Conservation (phyloP, 1,284 basidiomycete genomes). For the Malassezia vespertilionis region DNA sequence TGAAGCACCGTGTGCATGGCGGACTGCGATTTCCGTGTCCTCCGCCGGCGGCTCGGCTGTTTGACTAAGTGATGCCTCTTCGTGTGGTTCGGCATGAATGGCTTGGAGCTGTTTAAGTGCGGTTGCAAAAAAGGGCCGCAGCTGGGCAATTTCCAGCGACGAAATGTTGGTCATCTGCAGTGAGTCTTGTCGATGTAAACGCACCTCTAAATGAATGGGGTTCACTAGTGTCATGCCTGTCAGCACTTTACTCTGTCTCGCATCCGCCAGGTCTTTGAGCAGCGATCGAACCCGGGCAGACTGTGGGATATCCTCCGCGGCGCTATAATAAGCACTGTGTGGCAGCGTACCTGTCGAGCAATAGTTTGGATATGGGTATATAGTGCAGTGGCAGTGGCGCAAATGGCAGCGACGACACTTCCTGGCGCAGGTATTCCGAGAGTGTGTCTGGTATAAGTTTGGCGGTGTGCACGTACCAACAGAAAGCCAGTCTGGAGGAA, state of each 20-base stretch:
- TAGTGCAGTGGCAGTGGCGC: conserved; percentile 58
- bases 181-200: conserved; percentile 41
- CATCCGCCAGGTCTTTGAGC: conserved; percentile 85
- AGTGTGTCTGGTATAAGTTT: conserved; percentile 2
- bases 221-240: conserved; percentile 58
- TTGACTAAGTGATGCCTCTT: not conserved
- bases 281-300: conserved; percentile 70
- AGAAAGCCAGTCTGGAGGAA: conserved; percentile 76
- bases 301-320: conserved; percentile 73
- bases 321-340: conserved; percentile 52
- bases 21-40: not conserved
- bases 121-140: conserved; percentile 37
- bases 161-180: conserved; percentile 51
- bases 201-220: conserved; percentile 59
- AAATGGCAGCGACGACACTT: conserved; percentile 5
- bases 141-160: conserved; percentile 36
- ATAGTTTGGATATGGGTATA: conserved; percentile 72
- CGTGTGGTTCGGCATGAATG: conserved; percentile 5
- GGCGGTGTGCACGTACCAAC: conserved; percentile 55
- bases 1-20: too few relatives aligned
- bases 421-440: conserved; percentile 6
- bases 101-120: conserved; percentile 33
- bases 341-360: conserved; percentile 71
- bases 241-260: conserved; percentile 81
- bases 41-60: not conserved